Evolutionary conservation across 164 flowering plant species (phyloP), one percentile per base, ranked within the genome.

Genomic region (Litsea cubeba): DNA sequence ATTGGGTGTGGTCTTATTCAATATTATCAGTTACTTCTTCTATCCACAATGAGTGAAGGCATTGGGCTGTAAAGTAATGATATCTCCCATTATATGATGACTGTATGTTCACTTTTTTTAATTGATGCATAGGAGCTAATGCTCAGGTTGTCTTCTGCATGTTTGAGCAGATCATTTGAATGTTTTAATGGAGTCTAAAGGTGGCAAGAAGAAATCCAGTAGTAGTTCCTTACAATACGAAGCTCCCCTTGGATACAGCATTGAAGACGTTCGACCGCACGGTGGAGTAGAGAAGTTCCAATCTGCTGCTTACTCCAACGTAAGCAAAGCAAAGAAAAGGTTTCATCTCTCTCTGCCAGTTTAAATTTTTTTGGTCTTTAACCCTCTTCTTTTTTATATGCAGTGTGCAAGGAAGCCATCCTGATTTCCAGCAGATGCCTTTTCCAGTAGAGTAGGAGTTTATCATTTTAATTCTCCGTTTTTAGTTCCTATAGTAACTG

Each of bases 331-430:
- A 67, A 32, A 40, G 46, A 40, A 8, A 40, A 40, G 20, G 12
- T 8, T 60, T n/a, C 3, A 18, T 32, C 4, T 35, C 25, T 60
- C 50, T 30, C 24, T 71, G 23, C 46, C 46, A 40, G 11, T 40
- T 17, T 12, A 12, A 35, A 6, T 67, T 17, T 58, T 58, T 24
- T 23, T n/a, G 0, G 67, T 15, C 17, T 40, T 40, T 8, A 40
- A 40, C 46, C 73, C 3, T 25, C 70, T 12, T 76, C 50, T 72
- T 73, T 69, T 12, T 35, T 46, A 8, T 78, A 14, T 88, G 93
- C 93, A 92, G 97, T 90, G 95, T 86, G 83, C 67, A 12, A 84
- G 95, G 60, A 88, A 88, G 80, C 97, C 97, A 85, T 91, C 97
- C 88, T 92, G 97, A 91, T 76, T 81, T 24, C 58, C 66, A 24